Conservation (phyloP, 192 early-diverging fungal genomes). For the Linnemannia zychae region DNA sequence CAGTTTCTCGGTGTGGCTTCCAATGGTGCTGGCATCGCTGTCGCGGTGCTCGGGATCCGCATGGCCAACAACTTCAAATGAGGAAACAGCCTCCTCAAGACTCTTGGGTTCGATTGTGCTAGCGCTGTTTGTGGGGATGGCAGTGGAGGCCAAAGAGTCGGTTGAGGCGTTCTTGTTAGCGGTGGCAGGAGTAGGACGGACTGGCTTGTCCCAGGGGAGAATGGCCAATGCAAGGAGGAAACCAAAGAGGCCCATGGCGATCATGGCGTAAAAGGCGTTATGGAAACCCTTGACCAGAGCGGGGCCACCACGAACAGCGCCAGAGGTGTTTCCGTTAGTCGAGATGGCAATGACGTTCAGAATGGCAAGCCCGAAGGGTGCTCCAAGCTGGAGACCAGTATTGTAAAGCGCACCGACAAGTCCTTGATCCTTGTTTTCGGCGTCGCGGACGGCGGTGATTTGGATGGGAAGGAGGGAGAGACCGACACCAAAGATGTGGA, state of each 20-base stretch:
- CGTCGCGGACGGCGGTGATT: conserved; percentile 47
- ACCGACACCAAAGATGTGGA: conserved; percentile 42
- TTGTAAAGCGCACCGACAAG: conserved; percentile 49
- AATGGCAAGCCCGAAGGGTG: conserved; percentile 53
- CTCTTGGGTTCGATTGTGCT: not conserved
- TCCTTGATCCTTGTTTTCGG: conserved; percentile 51
- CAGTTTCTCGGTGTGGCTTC: conserved; percentile 1
- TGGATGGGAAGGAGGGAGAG: conserved; percentile 36
- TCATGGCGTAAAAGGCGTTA: conserved; percentile 45
- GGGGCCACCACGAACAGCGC: conserved; percentile 18
- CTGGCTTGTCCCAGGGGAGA: conserved; percentile 30
- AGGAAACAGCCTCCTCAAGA: conserved; percentile 5
- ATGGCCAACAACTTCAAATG: not conserved
- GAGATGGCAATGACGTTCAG: conserved; percentile 48
- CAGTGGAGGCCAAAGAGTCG: conserved; percentile 33
- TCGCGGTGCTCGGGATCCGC: not conserved
- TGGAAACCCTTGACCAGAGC: conserved; percentile 38
- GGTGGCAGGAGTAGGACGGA: too few species aligned
- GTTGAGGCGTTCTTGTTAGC: not conserved
- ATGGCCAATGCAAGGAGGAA: conserved; percentile 13
- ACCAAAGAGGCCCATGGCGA: conserved; percentile 36
- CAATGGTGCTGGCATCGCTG: conserved; percentile 18
- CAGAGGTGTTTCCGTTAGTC: conserved; percentile 26
- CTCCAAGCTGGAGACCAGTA: conserved; percentile 52
- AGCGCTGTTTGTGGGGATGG: not conserved